phyloP scores from a whole-genome alignment of 2,329 filamentous ascomycete species.

The Geosmithia morbida region DNA sequence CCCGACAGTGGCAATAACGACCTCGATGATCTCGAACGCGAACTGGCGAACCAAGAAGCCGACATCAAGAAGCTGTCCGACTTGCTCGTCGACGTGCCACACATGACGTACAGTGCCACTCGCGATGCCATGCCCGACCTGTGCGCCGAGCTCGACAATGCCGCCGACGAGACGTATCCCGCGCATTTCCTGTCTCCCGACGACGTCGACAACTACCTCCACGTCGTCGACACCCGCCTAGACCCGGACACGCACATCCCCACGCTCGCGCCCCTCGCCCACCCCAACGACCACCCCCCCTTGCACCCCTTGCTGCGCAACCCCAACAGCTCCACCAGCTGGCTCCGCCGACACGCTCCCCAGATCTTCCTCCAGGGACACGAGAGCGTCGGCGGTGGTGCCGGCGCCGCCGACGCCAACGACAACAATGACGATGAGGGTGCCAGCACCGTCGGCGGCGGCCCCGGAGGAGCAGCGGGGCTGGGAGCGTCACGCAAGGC shows the following conservation, averaged over 20 bases:
- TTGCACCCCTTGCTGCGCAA: constrained; percentile 41
- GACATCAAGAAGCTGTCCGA: constrained; percentile 32
- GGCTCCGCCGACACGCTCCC: constrained; percentile 75
- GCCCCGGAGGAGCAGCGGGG: too few relatives aligned
- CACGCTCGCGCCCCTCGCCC: constrained; percentile 35
- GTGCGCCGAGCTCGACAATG: constrained; percentile 31
- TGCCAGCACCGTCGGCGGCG: constrained; percentile 10
- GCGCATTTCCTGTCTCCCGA: constrained; percentile 53
- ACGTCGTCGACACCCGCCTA: constrained; percentile 42
- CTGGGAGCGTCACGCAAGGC: constrained; percentile 13
- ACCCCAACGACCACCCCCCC: constrained; percentile 19
- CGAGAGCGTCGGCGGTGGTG: constrained; percentile 12
- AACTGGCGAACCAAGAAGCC: constrained; percentile 10
- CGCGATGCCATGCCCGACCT: constrained; percentile 48
- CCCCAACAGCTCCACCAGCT: constrained; percentile 87
- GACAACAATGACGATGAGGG: constrained; percentile 24
- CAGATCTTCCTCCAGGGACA: constrained; percentile 73
- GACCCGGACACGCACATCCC: constrained; percentile 28
- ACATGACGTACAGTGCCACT: constrained; percentile 35
- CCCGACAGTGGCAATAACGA: constrained; percentile 18
- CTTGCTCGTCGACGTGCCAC: constrained; percentile 37
- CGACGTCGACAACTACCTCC: constrained; percentile 62
- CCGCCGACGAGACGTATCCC: constrained; percentile 39
- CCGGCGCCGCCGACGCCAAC: constrained; percentile 6
- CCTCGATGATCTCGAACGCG: too few relatives aligned